Evolutionary conservation across 176 grass and related monocot genomes (phyloP), one percentile per base, ranked within the genome.

Genomic region (Metroxylon sagu): DNA sequence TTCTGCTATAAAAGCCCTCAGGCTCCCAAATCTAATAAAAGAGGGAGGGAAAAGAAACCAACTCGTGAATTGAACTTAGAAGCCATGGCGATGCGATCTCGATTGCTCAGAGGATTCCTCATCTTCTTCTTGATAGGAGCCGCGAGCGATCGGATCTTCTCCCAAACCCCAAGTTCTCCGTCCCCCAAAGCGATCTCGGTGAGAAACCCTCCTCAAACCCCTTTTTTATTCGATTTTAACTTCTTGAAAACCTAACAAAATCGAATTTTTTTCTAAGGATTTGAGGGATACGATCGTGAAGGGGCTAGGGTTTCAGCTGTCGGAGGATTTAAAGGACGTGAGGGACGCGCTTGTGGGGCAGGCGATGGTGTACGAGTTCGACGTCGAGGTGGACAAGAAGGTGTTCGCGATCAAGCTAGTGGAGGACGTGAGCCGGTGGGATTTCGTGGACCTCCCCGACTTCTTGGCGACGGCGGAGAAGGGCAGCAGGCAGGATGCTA

Each of bases 361-460:
- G 25, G 73, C 87, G 31, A 75, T 97, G 69, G 69, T 78, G 56
- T 91, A 88, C 70, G 92, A 97, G 80, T 85, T 88, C 72, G 84
- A 79, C 68, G 75, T 97, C 56, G 80, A 88, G 79, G 80, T 88
- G 18, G 87, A 85, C 52, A 73, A 64, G 79, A 89, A 76, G 75
- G 65, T 74, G 28, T 66, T 88, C 49, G 87, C 92, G 7, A 72
- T 97, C 80, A 89, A 80, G 15, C 83, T 96, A 25, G 76, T 88
- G 39, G 83, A 87, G 77, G 86, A 96, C 50, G 77, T 85, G 53
- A 90, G 59, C 52, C 75, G 73, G 0, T 97, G 84, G 92, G 81
- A 88, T 72, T 90, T 90, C 75, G 84, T 85, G 30, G 84, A 97
- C 59, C 59, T 88, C 18, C 78, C 87, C n/a, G 80, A 85, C 60